A percentile compares a stretch with the other conserved stretches of the same genome.
These are phyloP conservation scores for Ceratocystis cubensis DNA, from an alignment of 2,329 filamentous ascomycete species.

Conservation along the genomic window DNA sequence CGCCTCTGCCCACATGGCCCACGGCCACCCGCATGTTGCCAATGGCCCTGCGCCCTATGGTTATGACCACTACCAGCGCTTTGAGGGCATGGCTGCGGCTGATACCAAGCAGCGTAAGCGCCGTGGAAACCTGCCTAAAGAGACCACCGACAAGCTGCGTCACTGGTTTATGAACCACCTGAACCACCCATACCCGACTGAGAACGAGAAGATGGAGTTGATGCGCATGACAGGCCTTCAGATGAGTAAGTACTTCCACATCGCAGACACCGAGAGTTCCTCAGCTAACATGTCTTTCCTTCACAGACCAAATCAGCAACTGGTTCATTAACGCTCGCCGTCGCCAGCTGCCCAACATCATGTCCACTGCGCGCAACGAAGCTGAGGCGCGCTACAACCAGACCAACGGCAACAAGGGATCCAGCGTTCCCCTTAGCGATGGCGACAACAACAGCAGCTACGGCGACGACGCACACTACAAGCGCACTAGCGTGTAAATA, in stretches of 20 bases:
- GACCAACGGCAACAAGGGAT: slow-evolving; percentile 27
- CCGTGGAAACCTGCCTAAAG: slow-evolving; percentile 80
- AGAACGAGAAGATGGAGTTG: slow-evolving; percentile 75
- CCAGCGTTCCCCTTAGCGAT: slow-evolving; percentile 33
- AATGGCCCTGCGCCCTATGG: slow-evolving; percentile 35
- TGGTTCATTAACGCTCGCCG: slow-evolving; percentile 71
- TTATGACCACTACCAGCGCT: slow-evolving; percentile 35
- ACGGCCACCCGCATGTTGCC: slow-evolving; percentile 24
- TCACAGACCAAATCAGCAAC: slow-evolving; percentile 56
- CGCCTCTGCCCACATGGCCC: slow-evolving; percentile 25
- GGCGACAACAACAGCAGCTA: slow-evolving; percentile 33
- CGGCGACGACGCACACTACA: slow-evolving; percentile 35
- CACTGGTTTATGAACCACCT: slow-evolving; percentile 70
- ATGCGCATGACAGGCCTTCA: slow-evolving; percentile 65
- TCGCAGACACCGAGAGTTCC: neutral
- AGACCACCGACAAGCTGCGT: slow-evolving; percentile 69
- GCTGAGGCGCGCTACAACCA: slow-evolving; percentile 31
- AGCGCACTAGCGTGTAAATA: slow-evolving; percentile 36
- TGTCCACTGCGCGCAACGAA: slow-evolving; percentile 45
- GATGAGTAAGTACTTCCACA: slow-evolving; percentile 50
- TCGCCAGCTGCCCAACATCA: slow-evolving; percentile 44
- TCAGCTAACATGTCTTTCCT: slow-evolving; percentile 11
- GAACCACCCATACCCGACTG: slow-evolving; percentile 71
- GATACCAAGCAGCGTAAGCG: slow-evolving; percentile 48
- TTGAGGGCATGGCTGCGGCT: slow-evolving; percentile 30